phyloP scores from a whole-genome alignment of 768 basidiomycete genomes.

The Boletus pseudo-olivaceus region DNA sequence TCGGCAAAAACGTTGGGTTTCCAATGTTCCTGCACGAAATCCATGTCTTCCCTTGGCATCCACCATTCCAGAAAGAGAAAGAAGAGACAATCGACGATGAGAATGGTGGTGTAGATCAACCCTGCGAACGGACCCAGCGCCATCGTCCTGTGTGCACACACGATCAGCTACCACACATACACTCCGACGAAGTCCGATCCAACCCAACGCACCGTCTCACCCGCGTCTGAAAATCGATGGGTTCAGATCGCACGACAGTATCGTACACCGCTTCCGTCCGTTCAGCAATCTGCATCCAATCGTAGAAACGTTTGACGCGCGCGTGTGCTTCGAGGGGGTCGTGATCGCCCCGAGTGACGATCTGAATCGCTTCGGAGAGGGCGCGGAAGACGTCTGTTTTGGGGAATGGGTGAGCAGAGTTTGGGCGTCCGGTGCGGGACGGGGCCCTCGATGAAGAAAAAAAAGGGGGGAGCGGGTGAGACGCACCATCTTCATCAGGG shows the following conservation, averaged over 20 bases:
- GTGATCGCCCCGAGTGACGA: conserved; percentile 63
- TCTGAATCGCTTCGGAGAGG: conserved; percentile 72
- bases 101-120: conserved; percentile 81
- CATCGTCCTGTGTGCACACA: conserved; percentile 55
- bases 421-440: not conserved
- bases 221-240: conserved; percentile 73
- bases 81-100: conserved; percentile 87
- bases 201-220: conserved; percentile 57
- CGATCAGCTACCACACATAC: not conserved
- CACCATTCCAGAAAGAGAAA: conserved; percentile 82
- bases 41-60: conserved; percentile 72
- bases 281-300: conserved; percentile 75
- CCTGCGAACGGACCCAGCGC: conserved; percentile 78
- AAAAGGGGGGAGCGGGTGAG: no score
- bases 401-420: not conserved
- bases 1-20: conserved; percentile 31
- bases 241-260: conserved; percentile 55
- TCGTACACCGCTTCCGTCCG: conserved; percentile 85
- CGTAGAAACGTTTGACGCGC: conserved; percentile 78
- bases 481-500: conserved; percentile 88
- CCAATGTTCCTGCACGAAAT: conserved; percentile 71
- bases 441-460: not conserved
- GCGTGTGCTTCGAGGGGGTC: conserved; percentile 75
- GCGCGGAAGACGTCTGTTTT: conserved; percentile 77
- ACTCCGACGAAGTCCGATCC: not conserved